Base-by-base conservation (phyloP, 495 filamentous ascomycete genomes). In the Penicillium bovifimosum region DNA sequence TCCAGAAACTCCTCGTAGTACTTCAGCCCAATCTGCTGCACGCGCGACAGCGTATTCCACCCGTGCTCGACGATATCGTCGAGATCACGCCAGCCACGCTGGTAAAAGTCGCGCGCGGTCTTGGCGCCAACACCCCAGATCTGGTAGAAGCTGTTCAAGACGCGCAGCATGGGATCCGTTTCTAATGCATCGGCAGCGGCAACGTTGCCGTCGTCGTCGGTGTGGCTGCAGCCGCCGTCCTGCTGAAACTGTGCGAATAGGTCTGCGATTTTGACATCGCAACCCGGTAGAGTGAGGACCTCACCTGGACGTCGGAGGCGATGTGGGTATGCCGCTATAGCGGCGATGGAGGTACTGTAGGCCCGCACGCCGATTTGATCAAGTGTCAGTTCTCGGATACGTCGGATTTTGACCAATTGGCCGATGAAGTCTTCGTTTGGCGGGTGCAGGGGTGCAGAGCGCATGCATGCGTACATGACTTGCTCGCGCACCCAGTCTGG, bases 21-120 rank as follows among this genome's bases (percentile, higher is more conserved):
- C 63, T 97, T 97, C n/a, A 97, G 67, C 0, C 93, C 93, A 41
- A 98, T 95, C 63, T 97, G 91, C 65, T 95, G 91, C 2, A 87
- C 86, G 13, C 91, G 80, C 0, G 76, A 84, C 0, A 97, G 75
- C 1, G 56, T 68, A 33, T 75, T 60, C 95, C 95, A 98, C 20
- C 87, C 91, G 56, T 84, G 74, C 58, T 95, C 86, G 50, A 96
- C 74, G 6, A 97, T 74, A 59, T 97, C 91, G 61, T 96, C 91
- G 0, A 91, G 75, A 41, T 85, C 79, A 27, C 74, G 74, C 87
- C 88, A 96, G 28, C 86, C 83, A 40, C 82, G 80, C 9, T 75
- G 60, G 64, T 85, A 93, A 61, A 96, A 96, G 9, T 92, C 83
- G 10, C 83, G 74, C 1, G 95, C 91, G 0, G 86, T 93, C 11